phyloP scores from a whole-genome alignment of 164 flowering plant genomes.

The Pachysandra terminalis region DNA sequence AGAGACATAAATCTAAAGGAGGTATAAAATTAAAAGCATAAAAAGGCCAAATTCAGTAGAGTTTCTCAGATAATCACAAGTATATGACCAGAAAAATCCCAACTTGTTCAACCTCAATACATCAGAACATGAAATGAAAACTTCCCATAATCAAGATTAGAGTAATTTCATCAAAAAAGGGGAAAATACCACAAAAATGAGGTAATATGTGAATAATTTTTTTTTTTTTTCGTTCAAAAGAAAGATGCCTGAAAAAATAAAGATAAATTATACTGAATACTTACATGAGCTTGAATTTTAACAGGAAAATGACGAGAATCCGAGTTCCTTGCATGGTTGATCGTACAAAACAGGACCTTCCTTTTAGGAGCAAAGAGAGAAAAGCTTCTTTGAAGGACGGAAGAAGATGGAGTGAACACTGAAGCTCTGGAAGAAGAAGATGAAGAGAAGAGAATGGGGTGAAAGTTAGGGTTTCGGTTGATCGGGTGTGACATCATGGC shows the following conservation, averaged over 20 bases:
- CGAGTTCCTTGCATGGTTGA: background rate
- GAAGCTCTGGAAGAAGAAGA: slow-evolving; percentile 3
- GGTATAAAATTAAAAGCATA: too few relatives aligned
- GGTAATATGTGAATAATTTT: too few relatives aligned
- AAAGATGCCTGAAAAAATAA: background rate
- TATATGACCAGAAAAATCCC: background rate
- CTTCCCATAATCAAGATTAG: background rate
- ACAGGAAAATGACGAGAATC: background rate
- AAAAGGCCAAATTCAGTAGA: too few relatives aligned
- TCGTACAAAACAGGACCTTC: background rate
- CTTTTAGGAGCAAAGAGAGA: background rate
- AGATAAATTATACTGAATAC: slow-evolving; percentile 5
- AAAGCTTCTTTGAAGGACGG: slow-evolving; percentile 4
- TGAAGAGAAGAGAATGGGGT: background rate
- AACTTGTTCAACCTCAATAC: background rate
- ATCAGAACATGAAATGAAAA: background rate
- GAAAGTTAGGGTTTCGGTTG: slow-evolving; percentile 6
- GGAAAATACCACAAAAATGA: too few relatives aligned
- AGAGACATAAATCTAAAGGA: too few relatives aligned
- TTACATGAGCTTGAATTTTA: slow-evolving; percentile 7
- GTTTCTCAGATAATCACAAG: background rate
- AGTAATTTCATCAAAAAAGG: background rate
- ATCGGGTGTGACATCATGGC: slow-evolving; percentile 2
- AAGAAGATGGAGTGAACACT: background rate
- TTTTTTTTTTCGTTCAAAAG: too few relatives aligned